Evolutionary conservation across 164 flowering plant genomes (phyloP).

Genomic region (Sedum album): DNA sequence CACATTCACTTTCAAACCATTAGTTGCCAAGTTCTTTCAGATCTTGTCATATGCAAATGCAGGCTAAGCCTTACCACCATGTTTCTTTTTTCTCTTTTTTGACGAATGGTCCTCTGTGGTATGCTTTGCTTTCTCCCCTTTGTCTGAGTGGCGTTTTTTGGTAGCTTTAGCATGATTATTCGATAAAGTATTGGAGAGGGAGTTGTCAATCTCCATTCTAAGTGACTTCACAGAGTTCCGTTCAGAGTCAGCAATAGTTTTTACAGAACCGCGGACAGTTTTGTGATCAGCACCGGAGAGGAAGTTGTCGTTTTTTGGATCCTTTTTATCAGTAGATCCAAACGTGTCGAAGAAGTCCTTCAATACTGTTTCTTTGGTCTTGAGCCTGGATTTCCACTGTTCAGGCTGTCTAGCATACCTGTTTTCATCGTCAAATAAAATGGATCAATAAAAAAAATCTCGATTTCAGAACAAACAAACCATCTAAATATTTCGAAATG

Average conservation of each 20-base stretch:
- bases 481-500: background rate
- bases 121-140: constrained; percentile 8
- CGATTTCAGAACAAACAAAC: background rate
- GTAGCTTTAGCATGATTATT: constrained; percentile 15
- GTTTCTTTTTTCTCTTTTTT: constrained; percentile 18
- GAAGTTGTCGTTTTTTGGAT: constrained; percentile 23
- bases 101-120: constrained; percentile 12
- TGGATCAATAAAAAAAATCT: background rate
- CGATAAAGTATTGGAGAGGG: constrained; percentile 14
- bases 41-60: background rate
- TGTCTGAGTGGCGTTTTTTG: constrained; percentile 16
- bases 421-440: constrained; percentile 11
- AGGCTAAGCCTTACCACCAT: background rate
- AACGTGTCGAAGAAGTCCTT: constrained; percentile 49
- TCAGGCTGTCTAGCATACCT: constrained; percentile 62
- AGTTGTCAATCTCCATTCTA: constrained; percentile 50
- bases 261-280: background rate
- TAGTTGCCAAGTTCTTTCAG: background rate
- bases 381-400: constrained; percentile 73
- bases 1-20: background rate
- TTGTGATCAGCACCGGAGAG: constrained; percentile 14
- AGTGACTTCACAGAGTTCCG: constrained; percentile 36
- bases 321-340: constrained; percentile 35
- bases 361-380: constrained; percentile 50
- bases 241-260: constrained; percentile 18